Evolutionary conservation across 2,329 filamentous ascomycete species (phyloP), one percentile per base, ranked within the genome.

Genomic region (Xylariaceae sp.): DNA sequence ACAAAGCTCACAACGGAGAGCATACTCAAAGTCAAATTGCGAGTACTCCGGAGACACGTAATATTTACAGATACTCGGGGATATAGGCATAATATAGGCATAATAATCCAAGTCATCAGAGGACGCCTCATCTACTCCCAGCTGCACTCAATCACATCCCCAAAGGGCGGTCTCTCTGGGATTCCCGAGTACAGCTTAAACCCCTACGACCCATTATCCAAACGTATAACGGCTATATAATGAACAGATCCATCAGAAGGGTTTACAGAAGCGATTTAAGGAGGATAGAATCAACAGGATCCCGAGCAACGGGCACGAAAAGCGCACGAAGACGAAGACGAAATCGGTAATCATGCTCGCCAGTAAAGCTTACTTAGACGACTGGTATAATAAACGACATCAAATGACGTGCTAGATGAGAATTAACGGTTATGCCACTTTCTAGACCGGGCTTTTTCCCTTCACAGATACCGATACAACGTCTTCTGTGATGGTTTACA

Each of bases 301-400:
- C n/a, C n/a, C n/a, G n/a, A n/a, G n/a, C n/a, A n/a, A n/a, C n/a
- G n/a, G n/a, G n/a, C n/a, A 49, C 19, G 19, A n/a, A 22, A 36
- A 16, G 19, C 2, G 35, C 5, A 33, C n/a, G 22, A 20, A 14
- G 12, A 19, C 10, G 2, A 17, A 19, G 3, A 45, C 42, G 25
- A 51, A 51, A 25, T 51, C 49, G 14, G 45, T 49, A 25, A 42
- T 33, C 10, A 34, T 23, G n/a, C 37, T 51, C n/a, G 49, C 49
- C 19, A 32, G 48, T 7, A 42, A 51, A 23, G 40, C 49, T 5
- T 51, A 51, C 36, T 5, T 48, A 5, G 41, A 34, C 17, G 27
- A 34, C 12, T n/a, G 29, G 12, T 34, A 32, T n/a, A 33, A 14
- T 10, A 23, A 22, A 12, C 12, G 12, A n/a, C 22, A 36, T 40